These are phyloP conservation scores for Gossypium rotundifolium DNA, from an alignment of 345 rosid species.

Conservation along the genomic window DNA sequence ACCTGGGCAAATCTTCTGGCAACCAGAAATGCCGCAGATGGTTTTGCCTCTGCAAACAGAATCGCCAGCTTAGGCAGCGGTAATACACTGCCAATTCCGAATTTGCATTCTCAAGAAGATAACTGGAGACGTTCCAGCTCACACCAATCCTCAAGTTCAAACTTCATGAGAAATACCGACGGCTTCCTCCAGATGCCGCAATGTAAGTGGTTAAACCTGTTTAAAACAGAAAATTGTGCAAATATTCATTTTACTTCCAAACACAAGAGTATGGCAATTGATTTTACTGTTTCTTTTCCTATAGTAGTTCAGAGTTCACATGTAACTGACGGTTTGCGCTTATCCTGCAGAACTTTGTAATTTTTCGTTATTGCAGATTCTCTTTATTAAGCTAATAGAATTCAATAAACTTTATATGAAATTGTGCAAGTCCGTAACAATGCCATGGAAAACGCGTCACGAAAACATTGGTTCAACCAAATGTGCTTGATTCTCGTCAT, in stretches of 20 bases:
- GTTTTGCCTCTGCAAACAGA: conserved; percentile 13
- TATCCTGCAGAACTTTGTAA: neutral
- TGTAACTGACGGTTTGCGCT: neutral
- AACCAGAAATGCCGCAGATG: conserved; percentile 19
- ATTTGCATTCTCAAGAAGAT: conserved; percentile 28
- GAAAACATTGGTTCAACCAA: neutral
- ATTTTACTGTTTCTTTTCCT: neutral
- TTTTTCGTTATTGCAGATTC: neutral
- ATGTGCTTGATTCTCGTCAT: neutral
- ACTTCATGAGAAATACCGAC: conserved; percentile 18
- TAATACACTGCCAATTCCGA: conserved; percentile 13
- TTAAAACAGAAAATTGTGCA: neutral
- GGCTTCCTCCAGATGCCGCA: conserved; percentile 18
- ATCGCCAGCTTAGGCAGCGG: conserved; percentile 14
- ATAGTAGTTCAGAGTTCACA: neutral
- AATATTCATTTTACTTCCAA: neutral
- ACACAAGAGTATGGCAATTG: neutral
- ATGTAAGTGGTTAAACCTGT: conserved; percentile 23
- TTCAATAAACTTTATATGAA: neutral
- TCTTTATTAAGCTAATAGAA: neutral
- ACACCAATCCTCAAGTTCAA: conserved; percentile 31
- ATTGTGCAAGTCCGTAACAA: neutral
- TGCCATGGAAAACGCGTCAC: neutral
- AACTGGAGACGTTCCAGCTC: conserved; percentile 15
- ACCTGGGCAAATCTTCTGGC: conserved; percentile 18